phyloP scores from a whole-genome alignment of 2,329 filamentous ascomycete species.

The Microsporum audouinii region DNA sequence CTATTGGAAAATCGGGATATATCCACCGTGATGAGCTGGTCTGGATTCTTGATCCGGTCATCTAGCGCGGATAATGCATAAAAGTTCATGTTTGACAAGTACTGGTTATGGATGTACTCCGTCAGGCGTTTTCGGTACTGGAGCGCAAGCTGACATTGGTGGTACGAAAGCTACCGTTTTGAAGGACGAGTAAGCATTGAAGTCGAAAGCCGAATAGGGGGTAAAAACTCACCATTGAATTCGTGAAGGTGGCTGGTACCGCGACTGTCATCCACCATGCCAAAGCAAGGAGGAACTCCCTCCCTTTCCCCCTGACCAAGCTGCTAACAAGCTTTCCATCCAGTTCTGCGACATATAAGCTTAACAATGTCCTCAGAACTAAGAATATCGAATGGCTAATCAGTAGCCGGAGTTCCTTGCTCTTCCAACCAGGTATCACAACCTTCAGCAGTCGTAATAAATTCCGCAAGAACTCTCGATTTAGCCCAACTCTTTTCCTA shows the following conservation, averaged over 20 bases:
- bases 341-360: slow-evolving; percentile 89
- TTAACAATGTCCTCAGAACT: slow-evolving; percentile 80
- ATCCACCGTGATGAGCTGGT: slow-evolving; percentile 93
- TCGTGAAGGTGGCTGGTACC: slow-evolving; percentile 91
- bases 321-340: slow-evolving; percentile 89
- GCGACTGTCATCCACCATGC: slow-evolving; percentile 99
- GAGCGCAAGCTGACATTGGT: slow-evolving; percentile 86
- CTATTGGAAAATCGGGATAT: slow-evolving; percentile 94
- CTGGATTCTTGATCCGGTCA: slow-evolving; percentile 95
- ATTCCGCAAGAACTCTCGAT: slow-evolving; percentile 73
- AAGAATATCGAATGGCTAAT: slow-evolving; percentile 89
- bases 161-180: slow-evolving; percentile 64
- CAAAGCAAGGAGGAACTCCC: slow-evolving; percentile 75
- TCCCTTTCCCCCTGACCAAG: slow-evolving; percentile 79
- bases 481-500: slow-evolving; percentile 78
- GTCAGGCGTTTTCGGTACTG: slow-evolving; percentile 89
- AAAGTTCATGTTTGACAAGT: slow-evolving; percentile 94
- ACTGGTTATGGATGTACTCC: slow-evolving; percentile 89
- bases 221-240: slow-evolving; percentile 68
- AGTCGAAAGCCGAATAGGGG: background rate
- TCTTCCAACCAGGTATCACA: slow-evolving; percentile 80
- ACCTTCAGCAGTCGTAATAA: slow-evolving; percentile 69
- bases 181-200: background rate
- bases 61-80: slow-evolving; percentile 92
- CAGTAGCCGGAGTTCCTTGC: slow-evolving; percentile 74